Conservation (phyloP, 106 monocot species). For the Gastrodia elata region DNA sequence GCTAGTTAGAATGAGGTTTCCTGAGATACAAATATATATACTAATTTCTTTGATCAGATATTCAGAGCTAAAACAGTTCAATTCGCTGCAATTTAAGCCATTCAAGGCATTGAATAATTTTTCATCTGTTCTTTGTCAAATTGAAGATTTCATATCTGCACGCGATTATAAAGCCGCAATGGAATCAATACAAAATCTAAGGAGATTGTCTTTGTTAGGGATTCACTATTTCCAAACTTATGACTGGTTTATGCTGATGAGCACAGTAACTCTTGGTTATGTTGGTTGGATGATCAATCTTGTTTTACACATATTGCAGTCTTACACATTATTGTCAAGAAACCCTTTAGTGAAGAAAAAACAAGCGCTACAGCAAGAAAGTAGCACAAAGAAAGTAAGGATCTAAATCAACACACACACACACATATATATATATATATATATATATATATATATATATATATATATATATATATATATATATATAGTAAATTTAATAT, state of each 20-base stretch:
- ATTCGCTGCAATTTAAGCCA: conserved; percentile 65
- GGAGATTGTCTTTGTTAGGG: conserved; percentile 59
- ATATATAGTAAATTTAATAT: neutral
- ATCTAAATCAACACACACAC: neutral
- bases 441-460: neutral
- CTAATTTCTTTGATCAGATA: conserved; percentile 38
- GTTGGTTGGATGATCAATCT: conserved; percentile 93
- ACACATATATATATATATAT: neutral
- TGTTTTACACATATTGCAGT: conserved; percentile 64
- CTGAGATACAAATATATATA: neutral
- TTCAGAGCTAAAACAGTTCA: conserved; percentile 59
- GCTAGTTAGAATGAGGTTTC: neutral
- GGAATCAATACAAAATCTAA: conserved; percentile 41
- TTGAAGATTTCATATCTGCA: conserved; percentile 67
- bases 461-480: neutral
- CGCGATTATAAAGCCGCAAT: conserved; percentile 58
- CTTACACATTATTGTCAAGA: conserved; percentile 44
- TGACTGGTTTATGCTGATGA: conserved; percentile 93
- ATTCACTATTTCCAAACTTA: conserved; percentile 97
- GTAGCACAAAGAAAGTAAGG: conserved; percentile 34
- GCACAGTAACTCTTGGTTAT: conserved; percentile 77
- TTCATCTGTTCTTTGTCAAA: conserved; percentile 43
- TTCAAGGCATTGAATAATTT: conserved; percentile 70
- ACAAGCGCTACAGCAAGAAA: conserved; percentile 9
- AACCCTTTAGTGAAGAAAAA: conserved; percentile 26